Conservation (phyloP, 2,329 filamentous ascomycete species). For the Colletotrichum musae region DNA sequence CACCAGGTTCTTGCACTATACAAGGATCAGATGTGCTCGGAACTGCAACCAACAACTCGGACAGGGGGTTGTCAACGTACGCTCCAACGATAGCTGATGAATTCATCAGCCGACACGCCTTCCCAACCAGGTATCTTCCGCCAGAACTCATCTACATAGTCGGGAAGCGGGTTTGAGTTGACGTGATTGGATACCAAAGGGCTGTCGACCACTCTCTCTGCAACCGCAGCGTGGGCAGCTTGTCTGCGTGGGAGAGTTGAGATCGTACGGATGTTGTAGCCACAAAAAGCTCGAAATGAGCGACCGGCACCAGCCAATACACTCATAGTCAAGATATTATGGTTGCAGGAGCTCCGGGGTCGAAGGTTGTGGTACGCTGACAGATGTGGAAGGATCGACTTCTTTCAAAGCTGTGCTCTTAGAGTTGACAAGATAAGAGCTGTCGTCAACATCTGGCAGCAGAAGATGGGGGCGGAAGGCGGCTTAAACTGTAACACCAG, state of each 20-base stretch:
- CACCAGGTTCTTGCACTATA: slow-evolving; percentile 64
- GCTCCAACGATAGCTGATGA: slow-evolving; percentile 68
- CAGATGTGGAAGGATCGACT: too few relatives aligned
- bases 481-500: too few relatives aligned
- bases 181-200: not conserved
- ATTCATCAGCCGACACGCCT: slow-evolving; percentile 61
- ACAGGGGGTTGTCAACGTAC: slow-evolving; percentile 53
- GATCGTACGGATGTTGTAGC: slow-evolving; percentile 2
- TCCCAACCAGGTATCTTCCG: slow-evolving; percentile 64
- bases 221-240: slow-evolving; percentile 10
- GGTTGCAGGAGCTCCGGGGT: too few relatives aligned
- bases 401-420: too few relatives aligned
- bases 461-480: too few relatives aligned
- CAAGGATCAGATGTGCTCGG: not conserved
- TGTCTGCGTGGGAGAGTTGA: slow-evolving; percentile 6
- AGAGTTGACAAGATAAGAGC: too few relatives aligned
- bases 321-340: not conserved
- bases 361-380: too few relatives aligned
- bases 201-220: slow-evolving; percentile 1
- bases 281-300: too few relatives aligned
- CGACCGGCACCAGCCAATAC: not conserved
- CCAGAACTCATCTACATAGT: slow-evolving; percentile 61
- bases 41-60: not conserved
- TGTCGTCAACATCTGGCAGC: too few relatives aligned
- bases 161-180: slow-evolving; percentile 5